A percentile compares a stretch with the other conserved stretches of the same genome.
phyloP scores from a whole-genome alignment of 345 rosid genomes.

The Arabis hirsuta region DNA sequence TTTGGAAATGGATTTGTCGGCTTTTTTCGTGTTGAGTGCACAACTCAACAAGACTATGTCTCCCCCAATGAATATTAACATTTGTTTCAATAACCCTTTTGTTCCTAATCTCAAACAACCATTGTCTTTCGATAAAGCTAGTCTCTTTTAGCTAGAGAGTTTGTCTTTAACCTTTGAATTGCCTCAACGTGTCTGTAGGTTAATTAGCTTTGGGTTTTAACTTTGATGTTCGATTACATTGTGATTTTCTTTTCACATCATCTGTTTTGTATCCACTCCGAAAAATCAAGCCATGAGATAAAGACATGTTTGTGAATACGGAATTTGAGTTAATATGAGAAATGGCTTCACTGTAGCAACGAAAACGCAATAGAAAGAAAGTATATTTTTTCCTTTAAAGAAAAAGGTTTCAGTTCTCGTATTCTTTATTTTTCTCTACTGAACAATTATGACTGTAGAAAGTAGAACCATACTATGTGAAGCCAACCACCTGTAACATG shows the following conservation, averaged over 20 bases:
- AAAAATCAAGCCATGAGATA: background rate
- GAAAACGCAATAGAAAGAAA: background rate
- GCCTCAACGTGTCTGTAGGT: background rate
- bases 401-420: background rate
- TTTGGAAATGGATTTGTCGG: background rate
- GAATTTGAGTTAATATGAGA: background rate
- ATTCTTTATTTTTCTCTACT: slow-evolving; percentile 26
- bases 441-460: background rate
- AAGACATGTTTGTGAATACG: background rate
- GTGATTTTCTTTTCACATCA: background rate
- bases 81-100: background rate
- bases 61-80: background rate
- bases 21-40: background rate
- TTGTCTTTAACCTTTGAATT: background rate
- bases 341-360: background rate
- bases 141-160: background rate
- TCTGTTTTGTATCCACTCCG: background rate
- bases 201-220: background rate
- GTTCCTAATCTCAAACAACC: background rate
- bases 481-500: slow-evolving; percentile 1
- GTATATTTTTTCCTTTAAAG: background rate
- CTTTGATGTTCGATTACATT: background rate
- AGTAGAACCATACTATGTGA: slow-evolving; percentile 23
- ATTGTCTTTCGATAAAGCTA: background rate
- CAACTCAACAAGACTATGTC: background rate